Evolutionary conservation across 1,139 yeast genomes (phyloP).

Genomic region (Cylindricascospora bacillispora): DNA sequence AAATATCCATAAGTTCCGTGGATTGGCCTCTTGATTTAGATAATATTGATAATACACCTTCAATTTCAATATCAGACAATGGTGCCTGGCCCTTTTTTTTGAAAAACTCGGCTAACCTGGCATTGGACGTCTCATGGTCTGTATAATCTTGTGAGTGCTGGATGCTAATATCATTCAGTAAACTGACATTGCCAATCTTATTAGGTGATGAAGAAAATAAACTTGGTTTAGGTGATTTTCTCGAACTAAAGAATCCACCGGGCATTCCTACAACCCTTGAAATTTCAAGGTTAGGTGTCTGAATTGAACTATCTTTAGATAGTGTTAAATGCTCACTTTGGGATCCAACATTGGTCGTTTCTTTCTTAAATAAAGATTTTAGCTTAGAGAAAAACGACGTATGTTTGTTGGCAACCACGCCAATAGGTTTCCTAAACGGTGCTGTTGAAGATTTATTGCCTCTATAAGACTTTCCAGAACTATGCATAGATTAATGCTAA

Average conservation of each 20-base stretch:
- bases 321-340: not conserved
- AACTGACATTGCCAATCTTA: not conserved
- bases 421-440: conserved; percentile 15
- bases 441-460: conserved; percentile 6
- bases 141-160: not conserved
- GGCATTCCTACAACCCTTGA: conserved; percentile 6
- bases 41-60: conserved; percentile 62
- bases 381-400: conserved; percentile 8
- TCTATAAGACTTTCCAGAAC: not conserved
- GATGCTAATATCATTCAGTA: conserved; percentile 1
- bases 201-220: conserved; percentile 1
- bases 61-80: conserved; percentile 64
- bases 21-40: conserved; percentile 28
- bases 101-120: conserved; percentile 57
- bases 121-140: conserved; percentile 13
- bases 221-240: conserved; percentile 5
- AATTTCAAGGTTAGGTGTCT: not conserved
- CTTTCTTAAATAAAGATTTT: conserved; percentile 6
- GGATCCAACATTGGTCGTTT: not conserved
- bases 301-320: conserved; percentile 1
- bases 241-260: conserved; percentile 12
- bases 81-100: conserved; percentile 63
- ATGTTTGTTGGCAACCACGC: conserved; percentile 6
- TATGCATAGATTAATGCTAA: not conserved
- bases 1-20: conserved; percentile 5